Percentiles rank a stretch among this genome's conserved stretches.
phyloP scores from a whole-genome alignment of 768 basidiomycete genomes.

The Amanita phalloides region DNA sequence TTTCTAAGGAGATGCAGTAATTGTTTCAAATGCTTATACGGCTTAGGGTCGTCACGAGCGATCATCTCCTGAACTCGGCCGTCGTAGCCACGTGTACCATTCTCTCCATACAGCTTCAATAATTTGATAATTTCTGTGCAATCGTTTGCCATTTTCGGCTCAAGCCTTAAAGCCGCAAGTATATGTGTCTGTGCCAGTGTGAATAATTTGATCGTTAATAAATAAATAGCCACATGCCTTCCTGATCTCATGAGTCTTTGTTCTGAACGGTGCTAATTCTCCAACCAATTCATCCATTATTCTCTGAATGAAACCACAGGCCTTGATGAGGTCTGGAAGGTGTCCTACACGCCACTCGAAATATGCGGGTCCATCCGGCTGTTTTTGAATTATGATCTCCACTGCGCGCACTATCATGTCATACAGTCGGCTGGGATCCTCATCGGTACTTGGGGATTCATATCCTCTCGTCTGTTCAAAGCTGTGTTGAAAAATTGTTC shows the following conservation, averaged over 20 bases:
- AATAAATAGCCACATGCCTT: constrained; percentile 24
- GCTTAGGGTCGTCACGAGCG: constrained; percentile 26
- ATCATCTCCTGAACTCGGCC: constrained; percentile 38
- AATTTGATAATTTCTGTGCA: constrained; percentile 42
- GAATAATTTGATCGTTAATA: background rate
- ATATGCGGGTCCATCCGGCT: constrained; percentile 34
- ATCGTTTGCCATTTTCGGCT: constrained; percentile 30
- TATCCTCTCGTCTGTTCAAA: constrained; percentile 11
- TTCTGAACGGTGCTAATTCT: constrained; percentile 27
- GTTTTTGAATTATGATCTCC: constrained; percentile 29
- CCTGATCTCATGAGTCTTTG: constrained; percentile 25
- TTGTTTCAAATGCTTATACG: constrained; percentile 34
- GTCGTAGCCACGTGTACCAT: constrained; percentile 39
- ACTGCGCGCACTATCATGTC: constrained; percentile 32
- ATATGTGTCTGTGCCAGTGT: constrained; percentile 35
- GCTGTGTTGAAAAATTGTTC: background rate
- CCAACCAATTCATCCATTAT: constrained; percentile 37
- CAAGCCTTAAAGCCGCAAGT: constrained; percentile 36
- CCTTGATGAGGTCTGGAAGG: constrained; percentile 26
- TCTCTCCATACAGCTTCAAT: constrained; percentile 44
- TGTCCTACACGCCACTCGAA: constrained; percentile 18
- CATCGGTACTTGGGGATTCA: constrained; percentile 21
- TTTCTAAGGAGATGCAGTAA: constrained; percentile 38
- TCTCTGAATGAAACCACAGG: constrained; percentile 42
- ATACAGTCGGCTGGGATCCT: constrained; percentile 27